Evolutionary conservation across 495 filamentous ascomycete genomes (phyloP).

Genomic region (Clavariopsis aquatica): DNA sequence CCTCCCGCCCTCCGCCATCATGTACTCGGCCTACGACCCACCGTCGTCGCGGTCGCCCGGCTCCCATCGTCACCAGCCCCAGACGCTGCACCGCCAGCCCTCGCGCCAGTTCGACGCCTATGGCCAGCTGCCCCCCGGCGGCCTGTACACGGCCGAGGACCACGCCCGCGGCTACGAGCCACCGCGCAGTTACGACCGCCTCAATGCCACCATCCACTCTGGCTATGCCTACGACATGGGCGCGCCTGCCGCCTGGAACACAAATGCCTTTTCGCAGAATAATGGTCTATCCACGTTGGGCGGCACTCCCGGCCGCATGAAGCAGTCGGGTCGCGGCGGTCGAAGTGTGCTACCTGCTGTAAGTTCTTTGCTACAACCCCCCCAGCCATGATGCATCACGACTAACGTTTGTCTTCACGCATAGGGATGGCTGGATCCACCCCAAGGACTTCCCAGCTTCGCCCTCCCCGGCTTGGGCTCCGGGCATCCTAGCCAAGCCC

Average conservation of each 20-base stretch:
- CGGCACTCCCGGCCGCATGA: constrained; percentile 28
- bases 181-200: constrained; percentile 37
- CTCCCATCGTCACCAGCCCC: constrained; percentile 62
- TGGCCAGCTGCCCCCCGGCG: constrained; percentile 33
- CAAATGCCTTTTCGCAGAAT: constrained; percentile 37
- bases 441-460: constrained; percentile 31
- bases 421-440: constrained; percentile 37
- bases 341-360: constrained; percentile 36
- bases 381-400: not conserved
- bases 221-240: constrained; percentile 36
- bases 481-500: constrained; percentile 26
- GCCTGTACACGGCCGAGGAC: constrained; percentile 41
- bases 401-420: constrained; percentile 6
- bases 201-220: constrained; percentile 37
- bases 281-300: constrained; percentile 27
- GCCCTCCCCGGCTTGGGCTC: constrained; percentile 33
- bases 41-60: constrained; percentile 61
- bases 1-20: constrained; percentile 45
- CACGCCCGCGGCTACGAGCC: constrained; percentile 32
- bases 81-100: constrained; percentile 67
- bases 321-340: constrained; percentile 23
- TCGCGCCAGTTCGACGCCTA: constrained; percentile 64
- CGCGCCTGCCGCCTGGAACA: constrained; percentile 36
- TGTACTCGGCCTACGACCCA: constrained; percentile 59
- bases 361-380: constrained; percentile 4